phyloP scores from a whole-genome alignment of 148 eudicot genomes.

The Suaeda aralocaspica region DNA sequence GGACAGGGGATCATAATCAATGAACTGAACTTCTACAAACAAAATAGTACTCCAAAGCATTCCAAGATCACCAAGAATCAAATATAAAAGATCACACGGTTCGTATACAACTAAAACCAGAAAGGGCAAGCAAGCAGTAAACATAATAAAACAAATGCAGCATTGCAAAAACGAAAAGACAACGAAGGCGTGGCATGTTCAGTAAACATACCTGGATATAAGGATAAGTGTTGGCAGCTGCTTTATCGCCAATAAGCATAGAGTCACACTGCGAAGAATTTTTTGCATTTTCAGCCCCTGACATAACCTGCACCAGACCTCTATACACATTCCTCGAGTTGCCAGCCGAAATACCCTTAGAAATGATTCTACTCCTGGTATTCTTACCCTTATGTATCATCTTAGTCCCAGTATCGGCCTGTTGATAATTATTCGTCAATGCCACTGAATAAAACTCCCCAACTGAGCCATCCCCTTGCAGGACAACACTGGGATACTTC shows the following conservation, averaged over 20 bases:
- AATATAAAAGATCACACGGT: neutral
- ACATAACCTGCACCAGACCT: conserved; percentile 87
- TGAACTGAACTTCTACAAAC: no score
- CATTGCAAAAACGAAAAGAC: neutral
- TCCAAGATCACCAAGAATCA: neutral
- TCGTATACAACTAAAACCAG: neutral
- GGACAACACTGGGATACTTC: conserved; percentile 91
- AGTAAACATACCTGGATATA: conserved; percentile 67
- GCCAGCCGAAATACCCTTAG: conserved; percentile 95
- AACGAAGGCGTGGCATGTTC: neutral
- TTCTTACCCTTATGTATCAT: conserved; percentile 98
- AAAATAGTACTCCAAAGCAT: neutral
- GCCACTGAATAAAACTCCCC: conserved; percentile 98
- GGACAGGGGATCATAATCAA: no score
- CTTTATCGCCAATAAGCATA: conserved; percentile 87
- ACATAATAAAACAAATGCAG: neutral
- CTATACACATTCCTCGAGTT: conserved; percentile 77
- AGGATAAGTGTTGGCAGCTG: conserved; percentile 93
- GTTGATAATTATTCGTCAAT: conserved; percentile 82
- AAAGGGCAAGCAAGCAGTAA: neutral
- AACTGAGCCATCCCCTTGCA: conserved; percentile 87
- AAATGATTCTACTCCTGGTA: conserved; percentile 80
- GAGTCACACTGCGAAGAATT: conserved; percentile 97
- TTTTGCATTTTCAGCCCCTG: conserved; percentile 71
- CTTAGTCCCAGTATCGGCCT: conserved; percentile 93